Evolutionary conservation across 805 yeast species (phyloP).

Genomic region (Candida montana): DNA sequence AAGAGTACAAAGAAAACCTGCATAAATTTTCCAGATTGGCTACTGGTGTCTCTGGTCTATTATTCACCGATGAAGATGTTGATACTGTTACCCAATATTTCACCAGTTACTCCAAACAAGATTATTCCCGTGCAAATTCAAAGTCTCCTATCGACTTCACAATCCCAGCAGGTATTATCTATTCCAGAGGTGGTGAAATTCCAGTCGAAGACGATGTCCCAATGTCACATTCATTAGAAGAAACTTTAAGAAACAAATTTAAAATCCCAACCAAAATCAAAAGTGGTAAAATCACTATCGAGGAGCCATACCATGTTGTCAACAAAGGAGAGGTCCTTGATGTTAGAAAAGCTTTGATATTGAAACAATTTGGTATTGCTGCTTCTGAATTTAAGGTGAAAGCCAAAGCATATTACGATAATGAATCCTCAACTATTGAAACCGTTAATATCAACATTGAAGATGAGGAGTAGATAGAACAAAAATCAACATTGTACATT

Average conservation of each 20-base stretch:
- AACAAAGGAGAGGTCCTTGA: constrained; percentile 73
- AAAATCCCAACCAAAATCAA: constrained; percentile 90
- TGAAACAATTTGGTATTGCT: constrained; percentile 95
- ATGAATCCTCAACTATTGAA: constrained; percentile 38
- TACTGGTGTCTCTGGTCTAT: constrained; percentile 78
- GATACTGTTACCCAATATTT: constrained; percentile 90
- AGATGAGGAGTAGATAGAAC: constrained; percentile 14
- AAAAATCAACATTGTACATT: constrained; percentile 9
- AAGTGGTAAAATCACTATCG: constrained; percentile 78
- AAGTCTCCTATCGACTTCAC: constrained; percentile 77
- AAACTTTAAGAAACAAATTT: constrained; percentile 80
- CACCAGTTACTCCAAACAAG: constrained; percentile 67
- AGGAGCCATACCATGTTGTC: constrained; percentile 76
- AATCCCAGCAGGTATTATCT: constrained; percentile 85
- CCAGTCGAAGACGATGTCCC: constrained; percentile 91
- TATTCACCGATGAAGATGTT: constrained; percentile 85
- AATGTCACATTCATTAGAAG: constrained; percentile 93
- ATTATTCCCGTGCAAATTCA: constrained; percentile 86
- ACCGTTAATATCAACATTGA: constrained; percentile 31
- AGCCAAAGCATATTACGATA: constrained; percentile 72
- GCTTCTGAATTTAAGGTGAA: constrained; percentile 85
- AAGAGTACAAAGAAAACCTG: constrained; percentile 84
- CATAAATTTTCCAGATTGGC: constrained; percentile 59
- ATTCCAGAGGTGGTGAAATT: constrained; percentile 93
- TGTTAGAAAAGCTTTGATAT: constrained; percentile 83